Conservation (phyloP, 306 rosid species). For the Malus sylvestris region DNA sequence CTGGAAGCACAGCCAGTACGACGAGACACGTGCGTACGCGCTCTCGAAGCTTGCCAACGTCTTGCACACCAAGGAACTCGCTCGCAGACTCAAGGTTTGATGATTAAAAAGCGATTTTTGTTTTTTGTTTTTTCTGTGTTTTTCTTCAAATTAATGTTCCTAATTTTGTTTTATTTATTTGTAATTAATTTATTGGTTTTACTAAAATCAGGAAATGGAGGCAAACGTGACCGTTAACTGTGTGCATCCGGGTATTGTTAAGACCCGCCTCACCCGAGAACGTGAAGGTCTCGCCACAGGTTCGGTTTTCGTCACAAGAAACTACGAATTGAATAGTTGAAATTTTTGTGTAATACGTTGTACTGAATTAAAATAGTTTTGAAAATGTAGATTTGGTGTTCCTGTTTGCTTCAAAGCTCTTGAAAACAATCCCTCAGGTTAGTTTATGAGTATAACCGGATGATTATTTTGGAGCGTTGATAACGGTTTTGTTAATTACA, state of each 20-base stretch:
- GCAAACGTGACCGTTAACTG: slow-evolving; percentile 83
- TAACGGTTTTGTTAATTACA: background rate
- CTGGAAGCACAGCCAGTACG: slow-evolving; percentile 47
- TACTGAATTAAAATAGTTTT: background rate
- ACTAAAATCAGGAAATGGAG: slow-evolving; percentile 48
- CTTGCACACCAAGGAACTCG: slow-evolving; percentile 76
- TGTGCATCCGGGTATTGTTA: slow-evolving; percentile 88
- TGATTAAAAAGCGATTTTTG: slow-evolving; percentile 23
- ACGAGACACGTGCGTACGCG: slow-evolving; percentile 98
- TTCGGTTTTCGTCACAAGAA: background rate
- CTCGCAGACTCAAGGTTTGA: slow-evolving; percentile 59
- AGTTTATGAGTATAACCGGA: background rate
- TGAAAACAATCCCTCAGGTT: slow-evolving; percentile 93
- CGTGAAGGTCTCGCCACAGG: slow-evolving; percentile 86
- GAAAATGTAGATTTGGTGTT: slow-evolving; percentile 62
- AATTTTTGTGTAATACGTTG: background rate
- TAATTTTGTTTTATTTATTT: background rate
- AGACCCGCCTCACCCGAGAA: slow-evolving; percentile 88
- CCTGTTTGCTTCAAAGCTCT: slow-evolving; percentile 72
- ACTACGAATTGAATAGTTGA: background rate
- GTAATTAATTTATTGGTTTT: background rate
- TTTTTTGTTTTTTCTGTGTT: slow-evolving; percentile 12
- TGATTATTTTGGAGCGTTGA: background rate
- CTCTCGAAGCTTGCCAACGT: slow-evolving; percentile 95
- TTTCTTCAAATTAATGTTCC: background rate